These are phyloP conservation scores for Scheffersomyces insectosa DNA, from an alignment of 1,139 yeast genomes.

Conservation along the genomic window DNA sequence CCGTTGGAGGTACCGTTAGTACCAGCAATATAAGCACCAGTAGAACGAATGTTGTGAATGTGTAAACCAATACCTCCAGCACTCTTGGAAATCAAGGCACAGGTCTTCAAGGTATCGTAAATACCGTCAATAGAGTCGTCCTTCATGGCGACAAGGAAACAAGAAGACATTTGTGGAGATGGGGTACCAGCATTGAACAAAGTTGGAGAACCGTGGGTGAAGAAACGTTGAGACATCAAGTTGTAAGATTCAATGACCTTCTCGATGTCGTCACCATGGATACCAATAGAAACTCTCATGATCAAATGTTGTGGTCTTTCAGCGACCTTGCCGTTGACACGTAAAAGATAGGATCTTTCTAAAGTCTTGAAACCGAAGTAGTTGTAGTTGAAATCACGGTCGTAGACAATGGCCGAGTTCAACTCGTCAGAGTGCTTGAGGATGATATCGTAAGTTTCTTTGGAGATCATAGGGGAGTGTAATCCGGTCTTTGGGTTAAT, in stretches of 20 bases:
- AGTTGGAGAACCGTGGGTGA: conserved; percentile 90
- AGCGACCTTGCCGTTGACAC: conserved; percentile 70
- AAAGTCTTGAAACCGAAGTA: conserved; percentile 87
- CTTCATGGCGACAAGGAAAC: conserved; percentile 85
- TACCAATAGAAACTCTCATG: conserved; percentile 88
- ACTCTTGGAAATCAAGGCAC: conserved; percentile 84
- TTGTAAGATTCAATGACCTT: conserved; percentile 78
- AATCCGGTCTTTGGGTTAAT: conserved; percentile 71
- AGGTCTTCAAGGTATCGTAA: conserved; percentile 79
- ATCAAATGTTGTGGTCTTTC: conserved; percentile 91
- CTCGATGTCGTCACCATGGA: conserved; percentile 74
- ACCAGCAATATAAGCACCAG: conserved; percentile 86
- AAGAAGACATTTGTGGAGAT: conserved; percentile 82
- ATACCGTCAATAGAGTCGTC: conserved; percentile 92
- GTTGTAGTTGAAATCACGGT: conserved; percentile 80
- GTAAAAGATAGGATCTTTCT: conserved; percentile 78
- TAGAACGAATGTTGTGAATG: conserved; percentile 78
- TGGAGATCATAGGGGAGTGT: conserved; percentile 79
- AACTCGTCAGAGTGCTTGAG: conserved; percentile 66
- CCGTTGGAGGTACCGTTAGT: conserved; percentile 91
- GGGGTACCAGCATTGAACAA: conserved; percentile 90
- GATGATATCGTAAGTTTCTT: conserved; percentile 66
- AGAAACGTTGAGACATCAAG: conserved; percentile 79
- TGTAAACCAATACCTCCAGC: conserved; percentile 93
- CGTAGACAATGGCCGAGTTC: conserved; percentile 74